A percentile compares a stretch with the other conserved stretches of the same genome.
Conservation (phyloP, 495 filamentous ascomycete species). For the Chaetomium cochliodes region DNA sequence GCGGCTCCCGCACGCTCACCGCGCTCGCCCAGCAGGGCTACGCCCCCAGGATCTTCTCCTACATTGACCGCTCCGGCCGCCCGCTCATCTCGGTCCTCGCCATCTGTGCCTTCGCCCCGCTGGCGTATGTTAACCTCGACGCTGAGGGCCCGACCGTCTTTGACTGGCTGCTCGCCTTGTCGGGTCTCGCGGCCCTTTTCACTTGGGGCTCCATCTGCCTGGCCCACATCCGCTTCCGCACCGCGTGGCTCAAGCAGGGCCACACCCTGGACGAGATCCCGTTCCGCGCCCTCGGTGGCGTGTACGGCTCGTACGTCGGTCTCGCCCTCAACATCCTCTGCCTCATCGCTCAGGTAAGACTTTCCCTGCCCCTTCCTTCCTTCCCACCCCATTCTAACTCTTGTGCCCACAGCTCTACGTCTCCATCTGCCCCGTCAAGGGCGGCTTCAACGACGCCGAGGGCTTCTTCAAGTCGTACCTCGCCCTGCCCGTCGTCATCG, state of each 20-base stretch:
- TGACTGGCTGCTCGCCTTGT: slow-evolving; percentile 67
- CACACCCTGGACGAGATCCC: slow-evolving; percentile 67
- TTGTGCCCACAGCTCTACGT: slow-evolving; percentile 46
- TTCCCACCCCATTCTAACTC: neutral
- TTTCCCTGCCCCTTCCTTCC: neutral
- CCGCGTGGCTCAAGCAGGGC: slow-evolving; percentile 62
- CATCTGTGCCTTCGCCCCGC: slow-evolving; percentile 49
- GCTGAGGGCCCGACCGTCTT: slow-evolving; percentile 54
- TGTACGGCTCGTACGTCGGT: slow-evolving; percentile 67
- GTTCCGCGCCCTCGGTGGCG: slow-evolving; percentile 63
- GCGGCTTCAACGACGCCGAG: slow-evolving; percentile 49
- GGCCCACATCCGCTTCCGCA: slow-evolving; percentile 65
- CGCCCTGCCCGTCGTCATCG: slow-evolving; percentile 75
- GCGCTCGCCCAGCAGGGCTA: slow-evolving; percentile 59
- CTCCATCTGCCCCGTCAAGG: slow-evolving; percentile 48
- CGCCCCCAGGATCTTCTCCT: slow-evolving; percentile 57
- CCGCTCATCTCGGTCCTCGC: slow-evolving; percentile 52
- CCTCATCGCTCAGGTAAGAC: slow-evolving; percentile 58
- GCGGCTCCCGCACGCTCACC: slow-evolving; percentile 66
- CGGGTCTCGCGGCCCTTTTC: slow-evolving; percentile 68
- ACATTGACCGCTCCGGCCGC: slow-evolving; percentile 58
- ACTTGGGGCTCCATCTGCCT: slow-evolving; percentile 73
- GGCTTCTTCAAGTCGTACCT: slow-evolving; percentile 80
- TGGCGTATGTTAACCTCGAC: slow-evolving; percentile 56
- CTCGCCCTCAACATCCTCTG: slow-evolving; percentile 58